These are phyloP conservation scores for Ensete ventricosum DNA, from an alignment of 176 grass and related monocot species.

Conservation along the genomic window DNA sequence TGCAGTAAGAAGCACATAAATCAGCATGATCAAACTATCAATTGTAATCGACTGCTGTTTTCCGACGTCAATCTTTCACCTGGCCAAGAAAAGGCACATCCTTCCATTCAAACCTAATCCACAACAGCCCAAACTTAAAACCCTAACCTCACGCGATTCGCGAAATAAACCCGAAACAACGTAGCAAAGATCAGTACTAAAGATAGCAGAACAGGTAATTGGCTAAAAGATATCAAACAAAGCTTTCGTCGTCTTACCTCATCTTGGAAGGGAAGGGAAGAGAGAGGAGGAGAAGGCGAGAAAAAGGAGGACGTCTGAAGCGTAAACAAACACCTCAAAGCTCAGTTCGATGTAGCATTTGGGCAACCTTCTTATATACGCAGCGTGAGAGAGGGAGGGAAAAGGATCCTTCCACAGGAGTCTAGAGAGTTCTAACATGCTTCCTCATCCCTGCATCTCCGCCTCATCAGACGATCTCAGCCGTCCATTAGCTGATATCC, in stretches of 20 bases:
- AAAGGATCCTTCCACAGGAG: neutral
- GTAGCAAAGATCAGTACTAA: neutral
- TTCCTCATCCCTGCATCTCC: neutral
- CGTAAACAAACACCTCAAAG: neutral
- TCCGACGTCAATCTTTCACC: neutral
- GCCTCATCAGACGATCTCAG: neutral
- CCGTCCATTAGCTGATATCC: neutral
- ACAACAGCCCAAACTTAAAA: neutral
- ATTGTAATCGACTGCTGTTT: neutral
- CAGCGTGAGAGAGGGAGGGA: neutral
- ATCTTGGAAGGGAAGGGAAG: neutral
- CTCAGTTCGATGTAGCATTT: neutral
- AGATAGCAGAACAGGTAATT: neutral
- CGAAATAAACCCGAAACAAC: neutral
- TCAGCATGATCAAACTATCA: neutral
- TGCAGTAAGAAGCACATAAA: no score
- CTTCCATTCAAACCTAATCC: neutral
- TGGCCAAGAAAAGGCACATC: neutral
- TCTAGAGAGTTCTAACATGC: constrained; percentile 6
- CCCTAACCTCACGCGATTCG: neutral
- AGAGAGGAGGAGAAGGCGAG: neutral
- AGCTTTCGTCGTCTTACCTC: neutral
- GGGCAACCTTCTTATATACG: neutral
- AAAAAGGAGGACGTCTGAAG: neutral
- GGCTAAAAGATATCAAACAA: neutral